phyloP scores from a whole-genome alignment of 108 stramenopile genomes.

The Chaetoceros tenuissimus region DNA sequence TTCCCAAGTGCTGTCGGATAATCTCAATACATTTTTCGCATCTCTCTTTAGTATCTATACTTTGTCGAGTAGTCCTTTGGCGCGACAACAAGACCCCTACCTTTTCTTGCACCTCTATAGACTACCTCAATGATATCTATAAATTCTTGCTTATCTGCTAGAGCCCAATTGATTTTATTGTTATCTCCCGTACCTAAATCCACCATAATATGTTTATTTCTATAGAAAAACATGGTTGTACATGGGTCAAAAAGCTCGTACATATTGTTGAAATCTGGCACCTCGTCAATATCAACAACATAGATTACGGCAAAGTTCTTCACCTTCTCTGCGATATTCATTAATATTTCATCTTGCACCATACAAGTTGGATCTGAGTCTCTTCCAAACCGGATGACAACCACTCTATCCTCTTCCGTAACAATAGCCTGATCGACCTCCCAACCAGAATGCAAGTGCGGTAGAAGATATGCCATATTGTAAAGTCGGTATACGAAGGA shows the following conservation, averaged over 20 bases:
- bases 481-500: neutral
- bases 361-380: slow-evolving; percentile 94
- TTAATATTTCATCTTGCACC: slow-evolving; percentile 93
- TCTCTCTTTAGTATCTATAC: slow-evolving; percentile 88
- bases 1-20: too few species aligned
- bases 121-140: slow-evolving; percentile 99
- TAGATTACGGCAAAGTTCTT: slow-evolving; percentile 98
- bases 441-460: slow-evolving; percentile 94
- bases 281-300: slow-evolving; percentile 95
- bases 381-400: slow-evolving; percentile 97
- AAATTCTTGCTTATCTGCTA: slow-evolving; percentile 95
- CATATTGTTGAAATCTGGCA: slow-evolving; percentile 91
- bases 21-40: too few species aligned
- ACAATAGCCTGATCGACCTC: slow-evolving; percentile 99
- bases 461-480: slow-evolving; percentile 88
- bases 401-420: slow-evolving; percentile 96
- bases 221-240: slow-evolving; percentile 91
- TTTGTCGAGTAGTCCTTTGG: slow-evolving; percentile 99
- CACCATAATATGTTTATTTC: slow-evolving; percentile 87
- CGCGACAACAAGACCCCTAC: slow-evolving; percentile 92
- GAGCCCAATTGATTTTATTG: slow-evolving; percentile 98
- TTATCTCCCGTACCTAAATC: slow-evolving; percentile 97
- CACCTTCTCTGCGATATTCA: slow-evolving; percentile 92
- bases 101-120: slow-evolving; percentile 94
- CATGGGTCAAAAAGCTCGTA: slow-evolving; percentile 87